These are phyloP conservation scores for Coemansia umbellata DNA, from an alignment of 192 early-diverging fungal genomes.

Conservation along the genomic window DNA sequence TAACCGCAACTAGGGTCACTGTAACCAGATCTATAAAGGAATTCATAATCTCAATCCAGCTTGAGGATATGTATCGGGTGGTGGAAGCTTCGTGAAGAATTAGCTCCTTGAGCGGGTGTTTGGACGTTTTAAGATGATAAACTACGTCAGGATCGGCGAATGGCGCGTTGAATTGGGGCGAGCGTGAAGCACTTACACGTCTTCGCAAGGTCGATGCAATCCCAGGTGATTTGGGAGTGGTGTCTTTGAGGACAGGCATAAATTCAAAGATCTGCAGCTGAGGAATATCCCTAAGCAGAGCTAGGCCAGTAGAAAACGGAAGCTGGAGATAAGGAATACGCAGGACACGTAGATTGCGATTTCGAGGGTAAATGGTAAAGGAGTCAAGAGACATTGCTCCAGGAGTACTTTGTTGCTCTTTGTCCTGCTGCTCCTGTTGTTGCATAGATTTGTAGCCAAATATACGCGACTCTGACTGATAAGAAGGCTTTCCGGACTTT, in stretches of 20 bases:
- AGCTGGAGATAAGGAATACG: conserved; percentile 39
- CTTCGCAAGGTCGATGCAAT: conserved; percentile 34
- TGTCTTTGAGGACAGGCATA: conserved; percentile 13
- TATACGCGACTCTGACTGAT: not conserved
- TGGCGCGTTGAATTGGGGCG: conserved; percentile 22
- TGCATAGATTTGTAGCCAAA: not conserved
- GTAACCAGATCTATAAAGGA: conserved; percentile 19
- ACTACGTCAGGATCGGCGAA: conserved; percentile 41
- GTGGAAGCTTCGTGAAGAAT: conserved; percentile 40
- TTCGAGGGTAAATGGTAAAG: conserved; percentile 22
- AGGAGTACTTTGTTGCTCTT: not conserved
- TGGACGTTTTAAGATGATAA: conserved; percentile 19
- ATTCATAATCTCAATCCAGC: conserved; percentile 47
- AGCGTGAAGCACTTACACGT: conserved; percentile 16
- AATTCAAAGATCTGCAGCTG: conserved; percentile 41
- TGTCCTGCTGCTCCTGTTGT: not conserved
- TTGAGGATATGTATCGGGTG: conserved; percentile 33
- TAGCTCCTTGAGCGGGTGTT: conserved; percentile 39
- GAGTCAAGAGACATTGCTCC: conserved; percentile 17
- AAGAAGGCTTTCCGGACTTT: not conserved
- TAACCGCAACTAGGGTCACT: conserved; percentile 35
- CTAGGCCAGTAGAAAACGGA: conserved; percentile 21
- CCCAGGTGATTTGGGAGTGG: conserved; percentile 6
- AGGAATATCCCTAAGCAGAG: conserved; percentile 25
- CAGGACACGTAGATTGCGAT: conserved; percentile 25